Conservation (phyloP, 805 yeast species). For the Kuraishia capsulata region DNA sequence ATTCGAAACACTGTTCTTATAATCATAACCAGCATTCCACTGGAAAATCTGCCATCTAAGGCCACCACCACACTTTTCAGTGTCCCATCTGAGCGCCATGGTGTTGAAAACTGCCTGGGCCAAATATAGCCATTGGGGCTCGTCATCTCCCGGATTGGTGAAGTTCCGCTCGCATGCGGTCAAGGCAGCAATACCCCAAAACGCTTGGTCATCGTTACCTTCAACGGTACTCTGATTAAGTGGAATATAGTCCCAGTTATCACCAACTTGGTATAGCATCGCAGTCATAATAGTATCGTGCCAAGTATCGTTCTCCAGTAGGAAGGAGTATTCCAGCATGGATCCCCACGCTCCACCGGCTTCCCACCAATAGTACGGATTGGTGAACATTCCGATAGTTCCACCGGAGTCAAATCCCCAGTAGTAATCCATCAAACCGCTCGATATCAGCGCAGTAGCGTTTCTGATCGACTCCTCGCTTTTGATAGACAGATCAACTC, state of each 20-base stretch:
- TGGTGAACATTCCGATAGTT: constrained; percentile 59
- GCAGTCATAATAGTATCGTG: constrained; percentile 50
- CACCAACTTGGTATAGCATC: constrained; percentile 56
- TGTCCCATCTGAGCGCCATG: constrained; percentile 76
- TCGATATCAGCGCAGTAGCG: constrained; percentile 52
- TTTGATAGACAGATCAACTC: constrained; percentile 24
- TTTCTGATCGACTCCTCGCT: constrained; percentile 27
- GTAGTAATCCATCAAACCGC: constrained; percentile 79
- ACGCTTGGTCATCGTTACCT: constrained; percentile 91
- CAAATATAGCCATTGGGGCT: constrained; percentile 66
- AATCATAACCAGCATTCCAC: constrained; percentile 83
- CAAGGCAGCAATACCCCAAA: constrained; percentile 86
- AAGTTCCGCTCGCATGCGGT: constrained; percentile 80
- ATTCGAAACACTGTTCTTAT: constrained; percentile 82
- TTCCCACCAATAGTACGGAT: constrained; percentile 89
- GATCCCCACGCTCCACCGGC: constrained; percentile 75
- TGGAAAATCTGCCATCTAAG: constrained; percentile 87
- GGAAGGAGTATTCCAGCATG: constrained; percentile 63
- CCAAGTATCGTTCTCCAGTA: constrained; percentile 61
- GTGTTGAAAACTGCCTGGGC: constrained; percentile 85
- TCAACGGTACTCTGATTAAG: constrained; percentile 74
- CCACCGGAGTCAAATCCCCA: constrained; percentile 58
- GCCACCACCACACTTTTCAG: constrained; percentile 58
- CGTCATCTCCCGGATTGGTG: constrained; percentile 49
- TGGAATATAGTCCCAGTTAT: constrained; percentile 63